Evolutionary conservation across 768 basidiomycete genomes (phyloP), one percentile per base, ranked within the genome.

Genomic region (Lentinula sp.): DNA sequence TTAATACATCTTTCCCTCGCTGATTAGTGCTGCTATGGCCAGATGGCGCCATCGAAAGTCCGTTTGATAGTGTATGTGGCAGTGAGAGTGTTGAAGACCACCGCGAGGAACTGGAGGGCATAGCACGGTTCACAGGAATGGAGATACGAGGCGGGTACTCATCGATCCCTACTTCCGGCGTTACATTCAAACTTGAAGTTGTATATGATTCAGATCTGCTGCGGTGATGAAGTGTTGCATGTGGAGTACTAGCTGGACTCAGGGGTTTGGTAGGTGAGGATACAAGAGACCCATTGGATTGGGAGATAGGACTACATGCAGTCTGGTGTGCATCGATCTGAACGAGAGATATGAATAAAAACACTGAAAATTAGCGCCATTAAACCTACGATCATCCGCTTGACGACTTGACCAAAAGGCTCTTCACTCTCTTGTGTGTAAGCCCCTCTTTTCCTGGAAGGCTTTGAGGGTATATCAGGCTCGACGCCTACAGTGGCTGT

Each of bases 401-500:
- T 71, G 0, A 68, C 70, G 6, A 69, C 61, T 15, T 63, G 62
- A 45, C 69, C 70, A 37, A 71, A 71, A 13, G 63, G 62, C 8
- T 62, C 64, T 52, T 66, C 66, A 36, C 42, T 55, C 1, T 68
- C 66, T 13, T 66, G 55, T n/a, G 18, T 59, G 15, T 63, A 55
- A 6, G 56, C 59, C 0, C 62, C 37, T 48, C 64, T 61, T 46
- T 67, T 66, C 6, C 61, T 61, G 5, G 67, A 63, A n/a, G 65
- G 67, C 42, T 61, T 62, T n/a, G 62, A 51, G 23, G 51, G 61
- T 50, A 61, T 59, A 45, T 55, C 62, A 48, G 62, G 62, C 51
- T 66, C 50, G 3, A 57, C 62, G 50, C 50, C 45, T 45, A 10
- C 10, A 41, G 13, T 15, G 9, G 37, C 32, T 5, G 13, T 36